Evolutionary conservation across 2,329 filamentous ascomycete genomes (phyloP).

Genomic region (Hypoxylon sp.): DNA sequence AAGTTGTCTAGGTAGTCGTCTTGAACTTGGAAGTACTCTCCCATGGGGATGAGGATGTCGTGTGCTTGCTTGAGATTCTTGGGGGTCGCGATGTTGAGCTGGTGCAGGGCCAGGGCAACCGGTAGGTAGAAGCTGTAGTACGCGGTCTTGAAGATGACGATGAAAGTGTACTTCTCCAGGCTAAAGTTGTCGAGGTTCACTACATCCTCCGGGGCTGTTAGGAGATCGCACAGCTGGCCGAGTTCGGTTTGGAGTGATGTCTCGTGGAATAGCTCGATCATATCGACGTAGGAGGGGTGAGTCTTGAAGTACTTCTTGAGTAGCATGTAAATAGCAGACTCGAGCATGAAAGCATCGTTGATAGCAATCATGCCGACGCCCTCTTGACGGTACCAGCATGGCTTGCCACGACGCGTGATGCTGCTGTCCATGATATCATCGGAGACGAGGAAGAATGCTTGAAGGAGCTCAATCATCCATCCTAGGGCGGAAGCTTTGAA

Average conservation of each 20-base stretch:
- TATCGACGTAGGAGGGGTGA: slow-evolving; percentile 89
- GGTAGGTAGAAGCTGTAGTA: slow-evolving; percentile 99
- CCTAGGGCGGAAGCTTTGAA: slow-evolving; percentile 89
- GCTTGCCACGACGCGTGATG: slow-evolving; percentile 92
- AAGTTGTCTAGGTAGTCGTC: slow-evolving; percentile 99
- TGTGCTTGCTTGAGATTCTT: slow-evolving; percentile 91
- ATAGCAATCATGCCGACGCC: slow-evolving; percentile 96
- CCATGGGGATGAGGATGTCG: slow-evolving; percentile 94
- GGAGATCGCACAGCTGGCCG: slow-evolving; percentile 92
- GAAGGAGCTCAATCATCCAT: slow-evolving; percentile 98
- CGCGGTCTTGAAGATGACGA: slow-evolving; percentile 99
- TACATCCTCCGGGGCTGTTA: slow-evolving; percentile 94
- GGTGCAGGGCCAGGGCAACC: slow-evolving; percentile 89
- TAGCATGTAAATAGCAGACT: slow-evolving; percentile 88
- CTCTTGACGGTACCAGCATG: slow-evolving; percentile 95
- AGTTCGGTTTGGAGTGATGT: slow-evolving; percentile 94
- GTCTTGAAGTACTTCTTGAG: slow-evolving; percentile 94
- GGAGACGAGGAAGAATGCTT: slow-evolving; percentile 98
- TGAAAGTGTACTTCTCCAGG: slow-evolving; percentile 95
- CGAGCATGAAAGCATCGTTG: slow-evolving; percentile 98
- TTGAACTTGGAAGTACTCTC: slow-evolving; percentile 99
- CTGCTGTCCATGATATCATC: slow-evolving; percentile 99
- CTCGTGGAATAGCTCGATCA: slow-evolving; percentile 97
- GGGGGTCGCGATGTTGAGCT: slow-evolving; percentile 85
- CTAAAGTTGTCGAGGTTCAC: slow-evolving; percentile 97